Conservation (phyloP, 106 monocot species). For the Dendrobium chrysotoxum region DNA sequence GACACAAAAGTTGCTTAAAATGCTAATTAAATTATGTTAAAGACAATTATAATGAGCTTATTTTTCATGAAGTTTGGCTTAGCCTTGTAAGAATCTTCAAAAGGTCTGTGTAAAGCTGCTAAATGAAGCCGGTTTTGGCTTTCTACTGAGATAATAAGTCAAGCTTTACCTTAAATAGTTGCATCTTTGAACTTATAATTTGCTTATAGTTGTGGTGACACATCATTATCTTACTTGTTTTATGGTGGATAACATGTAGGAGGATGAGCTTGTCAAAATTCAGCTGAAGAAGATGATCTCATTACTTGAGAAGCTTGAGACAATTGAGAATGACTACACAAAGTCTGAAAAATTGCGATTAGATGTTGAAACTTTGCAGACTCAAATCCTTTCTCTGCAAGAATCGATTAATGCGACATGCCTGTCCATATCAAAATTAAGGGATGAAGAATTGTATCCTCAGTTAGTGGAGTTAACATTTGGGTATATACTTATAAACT, state of each 20-base stretch:
- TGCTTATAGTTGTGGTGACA: background rate
- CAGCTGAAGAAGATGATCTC: conserved; percentile 37
- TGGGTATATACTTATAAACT: conserved; percentile 30
- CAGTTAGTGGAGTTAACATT: conserved; percentile 62
- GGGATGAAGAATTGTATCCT: conserved; percentile 79
- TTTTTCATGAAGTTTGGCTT: too few species aligned
- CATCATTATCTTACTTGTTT: background rate
- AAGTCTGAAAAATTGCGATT: conserved; percentile 37
- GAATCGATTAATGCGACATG: conserved; percentile 63
- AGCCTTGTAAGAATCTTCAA: background rate
- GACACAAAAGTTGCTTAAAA: too few species aligned
- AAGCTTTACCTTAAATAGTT: background rate
- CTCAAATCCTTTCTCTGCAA: conserved; percentile 52
- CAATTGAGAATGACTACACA: conserved; percentile 33
- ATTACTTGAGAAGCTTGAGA: conserved; percentile 56
- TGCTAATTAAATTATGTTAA: too few species aligned
- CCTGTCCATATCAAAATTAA: conserved; percentile 64
- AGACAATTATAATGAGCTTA: too few species aligned
- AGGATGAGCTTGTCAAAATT: conserved; percentile 58
- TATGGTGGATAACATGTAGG: conserved; percentile 29
- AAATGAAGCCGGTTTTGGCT: background rate
- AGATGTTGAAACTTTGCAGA: conserved; percentile 53
- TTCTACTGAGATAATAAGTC: background rate
- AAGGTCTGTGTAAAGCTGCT: background rate
- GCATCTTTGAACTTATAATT: background rate